Evolutionary conservation across 257 asterid genomes (phyloP), one percentile per base, ranked within the genome.

Genomic region (Solanum virginianum): DNA sequence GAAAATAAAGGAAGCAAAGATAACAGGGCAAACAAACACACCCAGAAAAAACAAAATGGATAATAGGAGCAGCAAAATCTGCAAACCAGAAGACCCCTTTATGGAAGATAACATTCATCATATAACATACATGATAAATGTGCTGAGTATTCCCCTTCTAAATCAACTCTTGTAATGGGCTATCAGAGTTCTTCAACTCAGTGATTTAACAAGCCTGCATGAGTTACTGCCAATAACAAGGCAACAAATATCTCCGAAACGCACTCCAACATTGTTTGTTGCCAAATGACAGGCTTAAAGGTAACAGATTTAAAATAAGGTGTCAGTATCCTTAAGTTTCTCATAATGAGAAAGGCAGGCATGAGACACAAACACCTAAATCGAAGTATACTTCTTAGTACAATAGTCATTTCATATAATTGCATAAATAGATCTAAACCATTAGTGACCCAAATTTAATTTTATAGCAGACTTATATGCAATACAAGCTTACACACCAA

Each of bases 401-500:
- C 5, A 51, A 51, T 16, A 77, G 26, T 3, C 47, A 51, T 51
- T 14, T 77, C 26, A 24, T 24, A 75, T 24, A 14, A 75, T 49
- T 75, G 2, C 57, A 77, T 77, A 77, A 49, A 49, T 26, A 75
- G 24, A 51, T 51, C 15, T 26, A 47, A 24, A 77, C 63, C 82
- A 51, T 9, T 51, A 51, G 26, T 51, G 5, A 51, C 43, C 22
- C 26, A 26, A 51, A 51, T 49, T 49, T 75, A 51, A 51, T 15
- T 26, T 51, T 77, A 24, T 16, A 16, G 45, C 53, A 49, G 47
- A 51, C 22, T 77, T 77, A 14, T 15, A 77, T 16, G 63, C 47
- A 85, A 81, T 63, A 29, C 66, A 89, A 81, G 87, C 79, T 82
- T 75, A 88, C 94, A 53, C 90, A 96, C 99, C 98, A 96, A 77